These are phyloP conservation scores for Aspergillus affinis DNA, from an alignment of 495 filamentous ascomycete genomes.

Conservation along the genomic window DNA sequence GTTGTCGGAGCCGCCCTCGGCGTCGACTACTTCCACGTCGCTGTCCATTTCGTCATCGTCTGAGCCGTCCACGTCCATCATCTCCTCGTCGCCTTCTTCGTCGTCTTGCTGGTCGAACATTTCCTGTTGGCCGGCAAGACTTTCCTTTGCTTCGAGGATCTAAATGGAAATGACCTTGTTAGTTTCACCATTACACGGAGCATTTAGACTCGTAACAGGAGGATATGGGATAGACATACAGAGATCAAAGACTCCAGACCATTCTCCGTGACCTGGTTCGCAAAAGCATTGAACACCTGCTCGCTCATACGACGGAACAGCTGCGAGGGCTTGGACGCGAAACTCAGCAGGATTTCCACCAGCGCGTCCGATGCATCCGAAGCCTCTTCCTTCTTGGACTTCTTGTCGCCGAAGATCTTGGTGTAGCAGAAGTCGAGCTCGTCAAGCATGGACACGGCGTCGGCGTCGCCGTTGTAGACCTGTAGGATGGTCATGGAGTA, in stretches of 20 bases:
- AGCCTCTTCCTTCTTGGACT: slow-evolving; percentile 47
- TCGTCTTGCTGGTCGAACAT: slow-evolving; percentile 79
- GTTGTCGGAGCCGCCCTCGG: slow-evolving; percentile 27
- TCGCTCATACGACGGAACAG: slow-evolving; percentile 83
- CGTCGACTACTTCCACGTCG: slow-evolving; percentile 33
- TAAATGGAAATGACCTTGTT: slow-evolving; percentile 26
- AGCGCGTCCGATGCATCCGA: slow-evolving; percentile 71
- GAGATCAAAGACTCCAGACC: slow-evolving; percentile 70
- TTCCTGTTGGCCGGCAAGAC: slow-evolving; percentile 74
- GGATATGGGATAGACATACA: slow-evolving; percentile 29
- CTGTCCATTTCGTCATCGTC: slow-evolving; percentile 41
- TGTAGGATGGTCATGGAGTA: slow-evolving; percentile 85
- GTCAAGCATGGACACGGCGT: slow-evolving; percentile 72
- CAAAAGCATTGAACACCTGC: slow-evolving; percentile 82
- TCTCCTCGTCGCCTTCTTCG: slow-evolving; percentile 51
- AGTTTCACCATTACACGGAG: not conserved
- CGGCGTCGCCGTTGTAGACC: slow-evolving; percentile 83
- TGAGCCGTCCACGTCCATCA: slow-evolving; percentile 33
- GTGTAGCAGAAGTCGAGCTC: slow-evolving; percentile 73
- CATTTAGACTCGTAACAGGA: slow-evolving; percentile 4
- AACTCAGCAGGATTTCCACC: slow-evolving; percentile 82
- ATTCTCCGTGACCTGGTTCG: slow-evolving; percentile 63
- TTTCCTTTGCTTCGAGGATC: slow-evolving; percentile 77
- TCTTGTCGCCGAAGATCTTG: slow-evolving; percentile 52
- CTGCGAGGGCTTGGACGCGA: slow-evolving; percentile 81